phyloP scores from a whole-genome alignment of 2,329 filamentous ascomycete genomes.

The Aspergillus clavatus region DNA sequence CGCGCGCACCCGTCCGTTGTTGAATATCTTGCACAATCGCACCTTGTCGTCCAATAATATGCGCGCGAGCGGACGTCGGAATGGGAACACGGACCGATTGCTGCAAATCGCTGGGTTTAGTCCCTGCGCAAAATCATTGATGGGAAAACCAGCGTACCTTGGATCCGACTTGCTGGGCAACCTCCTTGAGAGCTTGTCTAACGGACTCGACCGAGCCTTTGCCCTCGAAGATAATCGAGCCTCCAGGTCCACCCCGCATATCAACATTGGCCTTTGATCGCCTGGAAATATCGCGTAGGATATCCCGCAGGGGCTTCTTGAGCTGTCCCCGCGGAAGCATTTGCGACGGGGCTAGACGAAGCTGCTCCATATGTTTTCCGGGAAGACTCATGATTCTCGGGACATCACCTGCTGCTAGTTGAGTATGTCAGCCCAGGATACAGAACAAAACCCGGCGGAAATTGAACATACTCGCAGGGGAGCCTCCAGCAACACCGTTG shows the following conservation, averaged over 20 bases:
- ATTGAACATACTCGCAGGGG: constrained; percentile 46
- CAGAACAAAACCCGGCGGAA: neutral
- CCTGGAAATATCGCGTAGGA: constrained; percentile 87
- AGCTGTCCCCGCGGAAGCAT: constrained; percentile 72
- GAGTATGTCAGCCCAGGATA: constrained; percentile 36
- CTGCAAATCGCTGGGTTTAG: constrained; percentile 33
- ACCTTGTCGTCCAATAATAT: constrained; percentile 91
- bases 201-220: constrained; percentile 78
- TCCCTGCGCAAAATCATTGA: neutral
- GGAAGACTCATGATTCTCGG: constrained; percentile 67
- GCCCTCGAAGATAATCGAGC: constrained; percentile 75
- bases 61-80: constrained; percentile 74
- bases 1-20: constrained; percentile 81
- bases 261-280: constrained; percentile 82
- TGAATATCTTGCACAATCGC: constrained; percentile 85
- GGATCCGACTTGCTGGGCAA: constrained; percentile 79
- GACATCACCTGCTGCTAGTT: constrained; percentile 27
- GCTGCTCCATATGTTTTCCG: constrained; percentile 72
- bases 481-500: constrained; percentile 53
- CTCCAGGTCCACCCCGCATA: constrained; percentile 67
- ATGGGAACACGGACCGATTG: constrained; percentile 71
- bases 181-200: constrained; percentile 81
- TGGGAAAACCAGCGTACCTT: constrained; percentile 55
- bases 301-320: constrained; percentile 78
- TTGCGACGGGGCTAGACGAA: constrained; percentile 69